Base-by-base conservation (phyloP, 192 early-diverging fungal genomes). In the Chytriomyces sp. region DNA sequence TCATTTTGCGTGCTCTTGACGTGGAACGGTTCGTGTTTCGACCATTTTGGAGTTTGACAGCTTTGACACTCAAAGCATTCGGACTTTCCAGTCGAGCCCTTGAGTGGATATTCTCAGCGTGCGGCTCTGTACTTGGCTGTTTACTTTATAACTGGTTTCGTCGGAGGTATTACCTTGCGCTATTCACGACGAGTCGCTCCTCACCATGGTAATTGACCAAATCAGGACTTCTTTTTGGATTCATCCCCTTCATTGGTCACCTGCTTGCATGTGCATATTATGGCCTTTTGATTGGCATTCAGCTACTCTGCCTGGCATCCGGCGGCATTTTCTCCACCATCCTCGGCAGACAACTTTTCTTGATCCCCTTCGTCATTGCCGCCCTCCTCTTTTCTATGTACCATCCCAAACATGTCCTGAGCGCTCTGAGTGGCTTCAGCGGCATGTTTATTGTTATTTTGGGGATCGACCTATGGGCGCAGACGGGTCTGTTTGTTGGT, bases 21-120 rank as follows among this genome's bases (percentile, higher is more conserved):
- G 5, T 69, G 66, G 66, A 69, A 69, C 37, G 66, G 66, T 69
- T n/a, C 8, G 53, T 17, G 17, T n/a, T n/a, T n/a, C n/a, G n/a
- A n/a, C n/a, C n/a, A n/a, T n/a, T n/a, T n/a, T n/a, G n/a, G n/a
- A n/a, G n/a, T n/a, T 28, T 25, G 36, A 32, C 53, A 56, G 8
- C 52, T 8, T 12, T 7, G 8, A n/a, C n/a, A n/a, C n/a, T n/a
- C n/a, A n/a, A n/a, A n/a, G n/a, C 56, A 7, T 26, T 58, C 25
- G n/a, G n/a, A n/a, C n/a, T n/a, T n/a, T 34, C 4, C 30, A 69
- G 66, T 36, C 5, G 66, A 69, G 36, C 66, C 66, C n/a, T 22
- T 17, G 10, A 36, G n/a, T 10, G 44, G 52, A 33, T 69, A 69
- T 34, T 34, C 41, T 19, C 66, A 69, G 38, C n/a, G 66, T 32